phyloP scores from a whole-genome alignment of 148 eudicot species.

The Nepenthes gracilis region DNA sequence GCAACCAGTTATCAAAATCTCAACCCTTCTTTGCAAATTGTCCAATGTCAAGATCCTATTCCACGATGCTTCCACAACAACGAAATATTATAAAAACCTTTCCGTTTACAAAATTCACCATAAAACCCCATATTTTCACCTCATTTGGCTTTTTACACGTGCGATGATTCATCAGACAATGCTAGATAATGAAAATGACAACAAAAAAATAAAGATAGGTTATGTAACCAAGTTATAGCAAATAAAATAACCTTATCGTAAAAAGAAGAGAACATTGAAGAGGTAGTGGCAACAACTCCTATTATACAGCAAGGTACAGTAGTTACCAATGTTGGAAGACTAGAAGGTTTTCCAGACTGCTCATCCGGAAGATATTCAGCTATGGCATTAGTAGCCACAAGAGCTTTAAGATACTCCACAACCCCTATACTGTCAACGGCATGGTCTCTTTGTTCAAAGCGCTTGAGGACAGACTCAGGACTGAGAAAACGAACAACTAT shows the following conservation, averaged over 20 bases:
- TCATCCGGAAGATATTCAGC: conserved; percentile 88
- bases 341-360: conserved; percentile 81
- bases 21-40: no score
- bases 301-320: neutral
- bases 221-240: no score
- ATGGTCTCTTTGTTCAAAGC: conserved; percentile 67
- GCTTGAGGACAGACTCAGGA: conserved; percentile 81
- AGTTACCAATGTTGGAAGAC: conserved; percentile 75
- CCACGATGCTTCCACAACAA: no score
- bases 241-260: neutral
- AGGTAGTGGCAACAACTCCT: neutral
- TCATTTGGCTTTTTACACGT: no score
- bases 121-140: no score
- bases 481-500: conserved; percentile 26
- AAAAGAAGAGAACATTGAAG: neutral
- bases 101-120: no score
- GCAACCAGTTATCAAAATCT: no score
- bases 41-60: no score
- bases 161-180: no score
- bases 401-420: conserved; percentile 79
- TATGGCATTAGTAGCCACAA: conserved; percentile 81
- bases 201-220: no score
- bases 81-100: no score
- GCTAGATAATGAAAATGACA: no score
- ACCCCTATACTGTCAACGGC: conserved; percentile 84